Conservation (phyloP, 495 filamentous ascomycete species). For the Astrocystis sublimbata region DNA sequence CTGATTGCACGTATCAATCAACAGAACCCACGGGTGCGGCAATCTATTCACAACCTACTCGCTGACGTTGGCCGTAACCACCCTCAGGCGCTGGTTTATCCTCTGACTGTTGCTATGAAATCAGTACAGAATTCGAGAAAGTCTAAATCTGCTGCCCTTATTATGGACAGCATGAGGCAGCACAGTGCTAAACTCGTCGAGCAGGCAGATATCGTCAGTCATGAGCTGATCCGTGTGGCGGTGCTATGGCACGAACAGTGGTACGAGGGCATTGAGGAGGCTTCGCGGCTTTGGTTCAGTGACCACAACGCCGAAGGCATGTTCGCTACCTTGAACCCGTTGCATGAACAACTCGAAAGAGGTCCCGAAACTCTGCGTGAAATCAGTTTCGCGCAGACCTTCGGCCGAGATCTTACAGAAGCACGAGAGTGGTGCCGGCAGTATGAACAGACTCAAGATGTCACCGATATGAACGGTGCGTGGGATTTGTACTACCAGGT, state of each 20-base stretch:
- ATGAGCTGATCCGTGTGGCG: constrained; percentile 92
- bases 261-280: constrained; percentile 99
- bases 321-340: constrained; percentile 84
- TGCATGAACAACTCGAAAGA: constrained; percentile 86
- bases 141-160: constrained; percentile 78
- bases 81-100: constrained; percentile 98
- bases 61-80: constrained; percentile 90
- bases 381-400: constrained; percentile 96
- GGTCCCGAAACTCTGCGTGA: constrained; percentile 92
- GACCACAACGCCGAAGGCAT: constrained; percentile 96
- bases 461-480: constrained; percentile 92
- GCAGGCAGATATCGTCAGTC: constrained; percentile 90
- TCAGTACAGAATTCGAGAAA: constrained; percentile 73
- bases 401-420: constrained; percentile 91
- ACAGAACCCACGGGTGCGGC: constrained; percentile 79
- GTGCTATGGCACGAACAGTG: constrained; percentile 98
- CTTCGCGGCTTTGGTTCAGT: constrained; percentile 87
- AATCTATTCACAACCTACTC: constrained; percentile 86
- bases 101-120: constrained; percentile 98
- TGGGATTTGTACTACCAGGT: constrained; percentile 99
- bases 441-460: constrained; percentile 82
- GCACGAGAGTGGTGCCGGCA: constrained; percentile 92
- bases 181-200: constrained; percentile 93
- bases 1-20: constrained; percentile 97
- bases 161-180: constrained; percentile 97